A percentile compares a stretch with the other conserved stretches of the same genome.
These are phyloP conservation scores for Glycine soja DNA, from an alignment of 306 rosid species.

Conservation along the genomic window DNA sequence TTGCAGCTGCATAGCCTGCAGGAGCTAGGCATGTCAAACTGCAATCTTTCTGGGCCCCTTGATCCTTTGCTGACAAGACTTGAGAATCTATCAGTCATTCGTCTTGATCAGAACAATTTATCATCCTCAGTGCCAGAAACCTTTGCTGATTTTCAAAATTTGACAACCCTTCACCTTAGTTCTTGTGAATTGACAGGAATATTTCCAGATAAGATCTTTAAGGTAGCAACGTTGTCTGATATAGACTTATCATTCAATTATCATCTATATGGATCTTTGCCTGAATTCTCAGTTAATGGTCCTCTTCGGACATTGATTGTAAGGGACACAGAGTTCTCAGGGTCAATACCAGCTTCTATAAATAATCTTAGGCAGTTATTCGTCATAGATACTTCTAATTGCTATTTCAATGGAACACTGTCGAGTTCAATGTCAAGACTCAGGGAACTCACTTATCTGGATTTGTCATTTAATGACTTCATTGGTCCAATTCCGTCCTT, in stretches of 20 bases:
- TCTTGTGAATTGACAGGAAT: conserved; percentile 40
- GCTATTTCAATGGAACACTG: conserved; percentile 40
- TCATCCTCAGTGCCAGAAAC: conserved; percentile 41
- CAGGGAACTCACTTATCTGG: conserved; percentile 40
- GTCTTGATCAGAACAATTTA: conserved; percentile 10
- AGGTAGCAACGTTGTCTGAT: conserved; percentile 24
- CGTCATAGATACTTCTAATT: too few species aligned
- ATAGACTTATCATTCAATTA: conserved; percentile 44
- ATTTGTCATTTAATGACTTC: conserved; percentile 47
- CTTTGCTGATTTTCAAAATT: conserved; percentile 23
- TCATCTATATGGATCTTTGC: conserved; percentile 45
- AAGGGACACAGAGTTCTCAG: conserved; percentile 42
- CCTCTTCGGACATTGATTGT: conserved; percentile 47
- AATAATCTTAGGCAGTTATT: too few species aligned
- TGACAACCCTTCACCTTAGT: conserved; percentile 8
- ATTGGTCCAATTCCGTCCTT: neutral
- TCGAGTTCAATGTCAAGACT: conserved; percentile 50
- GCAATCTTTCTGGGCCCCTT: conserved; percentile 44
- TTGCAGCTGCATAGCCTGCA: conserved; percentile 7
- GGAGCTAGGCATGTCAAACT: conserved; percentile 22
- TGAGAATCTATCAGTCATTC: conserved; percentile 23
- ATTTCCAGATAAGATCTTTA: conserved; percentile 48
- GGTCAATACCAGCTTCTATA: conserved; percentile 41
- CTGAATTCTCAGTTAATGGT: conserved; percentile 35
- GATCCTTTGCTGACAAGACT: conserved; percentile 5